Conservation (phyloP, 2,329 filamentous ascomycete species). For the Trichothecium roseum region DNA sequence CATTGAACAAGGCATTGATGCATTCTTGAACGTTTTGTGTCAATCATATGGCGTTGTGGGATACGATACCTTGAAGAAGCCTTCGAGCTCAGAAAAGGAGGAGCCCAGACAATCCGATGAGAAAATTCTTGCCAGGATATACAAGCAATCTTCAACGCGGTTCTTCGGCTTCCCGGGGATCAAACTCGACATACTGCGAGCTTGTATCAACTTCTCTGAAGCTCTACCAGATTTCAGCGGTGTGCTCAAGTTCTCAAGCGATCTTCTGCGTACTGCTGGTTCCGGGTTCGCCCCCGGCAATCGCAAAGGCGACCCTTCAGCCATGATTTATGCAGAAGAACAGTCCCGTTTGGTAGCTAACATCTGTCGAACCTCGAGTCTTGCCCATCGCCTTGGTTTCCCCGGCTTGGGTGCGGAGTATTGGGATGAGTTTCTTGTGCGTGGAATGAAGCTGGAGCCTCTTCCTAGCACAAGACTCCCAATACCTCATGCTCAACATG, state of each 20-base stretch:
- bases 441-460: constrained; percentile 62
- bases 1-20: constrained; percentile 55
- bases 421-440: constrained; percentile 92
- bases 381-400: constrained; percentile 67
- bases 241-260: constrained; percentile 77
- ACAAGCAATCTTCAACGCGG: constrained; percentile 45
- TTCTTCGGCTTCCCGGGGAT: constrained; percentile 68
- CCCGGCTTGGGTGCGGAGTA: constrained; percentile 68
- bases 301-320: constrained; percentile 57
- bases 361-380: constrained; percentile 70
- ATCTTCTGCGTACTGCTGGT: constrained; percentile 73
- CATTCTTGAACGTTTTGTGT: constrained; percentile 50
- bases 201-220: constrained; percentile 91
- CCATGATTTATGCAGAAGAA: constrained; percentile 67
- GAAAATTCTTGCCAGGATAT: constrained; percentile 45
- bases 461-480: constrained; percentile 49
- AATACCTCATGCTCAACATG: constrained; percentile 51
- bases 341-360: constrained; percentile 77
- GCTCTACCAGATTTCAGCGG: constrained; percentile 85
- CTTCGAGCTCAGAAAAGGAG: constrained; percentile 9
- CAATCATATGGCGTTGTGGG: constrained; percentile 54
- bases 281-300: constrained; percentile 66
- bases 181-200: constrained; percentile 77
- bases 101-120: constrained; percentile 37
- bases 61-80: constrained; percentile 25